These are phyloP conservation scores for Linnemannia elongata DNA, from an alignment of 192 early-diverging fungal genomes.

Conservation along the genomic window DNA sequence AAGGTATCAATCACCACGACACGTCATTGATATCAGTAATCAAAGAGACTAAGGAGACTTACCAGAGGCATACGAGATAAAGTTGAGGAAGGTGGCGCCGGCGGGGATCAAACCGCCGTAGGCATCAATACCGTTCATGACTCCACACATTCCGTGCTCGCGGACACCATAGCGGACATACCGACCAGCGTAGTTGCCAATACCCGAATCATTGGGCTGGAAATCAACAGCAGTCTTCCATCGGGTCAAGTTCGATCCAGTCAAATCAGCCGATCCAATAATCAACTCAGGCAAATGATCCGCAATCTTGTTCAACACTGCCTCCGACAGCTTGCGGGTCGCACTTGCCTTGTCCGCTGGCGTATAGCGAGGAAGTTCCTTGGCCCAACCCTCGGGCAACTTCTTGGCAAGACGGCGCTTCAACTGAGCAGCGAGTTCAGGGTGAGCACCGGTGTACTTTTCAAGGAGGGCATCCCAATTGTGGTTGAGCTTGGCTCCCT, in stretches of 20 bases:
- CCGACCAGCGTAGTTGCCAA: slow-evolving; percentile 89
- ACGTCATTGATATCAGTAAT: too few species aligned
- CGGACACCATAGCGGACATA: slow-evolving; percentile 97
- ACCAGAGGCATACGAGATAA: slow-evolving; percentile 73
- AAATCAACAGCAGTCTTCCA: slow-evolving; percentile 98
- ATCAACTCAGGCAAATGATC: slow-evolving; percentile 86
- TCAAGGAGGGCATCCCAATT: slow-evolving; percentile 85
- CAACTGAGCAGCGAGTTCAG: slow-evolving; percentile 78
- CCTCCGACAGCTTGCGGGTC: slow-evolving; percentile 92
- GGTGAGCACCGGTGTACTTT: slow-evolving; percentile 76
- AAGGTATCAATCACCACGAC: too few species aligned
- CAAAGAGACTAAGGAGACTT: background rate
- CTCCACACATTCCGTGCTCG: slow-evolving; percentile 97
- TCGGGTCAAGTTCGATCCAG: slow-evolving; percentile 94
- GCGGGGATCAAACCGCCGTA: slow-evolving; percentile 92
- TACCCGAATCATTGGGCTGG: slow-evolving; percentile 77
- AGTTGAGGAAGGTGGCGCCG: slow-evolving; percentile 94
- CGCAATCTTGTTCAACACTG: slow-evolving; percentile 85
- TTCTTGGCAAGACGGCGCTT: slow-evolving; percentile 80
- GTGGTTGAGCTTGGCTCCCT: slow-evolving; percentile 74
- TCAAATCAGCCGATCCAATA: slow-evolving; percentile 97
- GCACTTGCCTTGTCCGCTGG: slow-evolving; percentile 84
- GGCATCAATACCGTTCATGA: slow-evolving; percentile 91
- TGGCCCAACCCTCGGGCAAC: slow-evolving; percentile 80
- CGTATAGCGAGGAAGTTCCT: slow-evolving; percentile 84